Evolutionary conservation across 2,329 filamentous ascomycete species (phyloP).

Genomic region (Diaporthe sp.): DNA sequence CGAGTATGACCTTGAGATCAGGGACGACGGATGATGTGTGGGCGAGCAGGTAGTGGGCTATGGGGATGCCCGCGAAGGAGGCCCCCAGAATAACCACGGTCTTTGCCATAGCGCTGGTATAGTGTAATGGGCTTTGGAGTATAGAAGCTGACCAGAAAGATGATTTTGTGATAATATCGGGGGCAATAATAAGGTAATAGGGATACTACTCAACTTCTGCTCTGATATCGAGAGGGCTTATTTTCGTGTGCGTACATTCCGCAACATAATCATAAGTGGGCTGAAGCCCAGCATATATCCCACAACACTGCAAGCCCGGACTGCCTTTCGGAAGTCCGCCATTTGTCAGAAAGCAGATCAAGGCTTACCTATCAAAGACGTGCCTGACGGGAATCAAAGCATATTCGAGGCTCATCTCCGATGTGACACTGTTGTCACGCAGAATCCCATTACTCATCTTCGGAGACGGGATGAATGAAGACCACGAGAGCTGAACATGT

Average conservation of each 20-base stretch:
- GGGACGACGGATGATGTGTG: constrained; percentile 56
- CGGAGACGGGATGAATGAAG: constrained; percentile 20
- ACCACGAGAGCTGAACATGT: constrained; percentile 13
- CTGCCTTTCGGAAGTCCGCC: not conserved
- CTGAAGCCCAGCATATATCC: constrained; percentile 22
- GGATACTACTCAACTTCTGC: not conserved
- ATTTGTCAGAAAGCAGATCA: constrained; percentile 21
- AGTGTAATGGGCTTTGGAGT: too few relatives aligned
- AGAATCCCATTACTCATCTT: constrained; percentile 7
- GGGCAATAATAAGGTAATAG: not conserved
- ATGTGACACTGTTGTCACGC: not conserved
- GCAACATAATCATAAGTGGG: not conserved
- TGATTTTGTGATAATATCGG: not conserved
- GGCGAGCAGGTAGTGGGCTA: constrained; percentile 66
- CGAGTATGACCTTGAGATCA: constrained; percentile 60
- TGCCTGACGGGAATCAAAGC: constrained; percentile 9
- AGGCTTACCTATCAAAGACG: constrained; percentile 11
- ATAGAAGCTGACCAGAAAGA: not conserved
- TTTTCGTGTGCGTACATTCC: not conserved
- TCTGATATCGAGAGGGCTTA: not conserved
- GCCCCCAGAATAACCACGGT: constrained; percentile 66
- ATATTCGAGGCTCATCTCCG: constrained; percentile 1
- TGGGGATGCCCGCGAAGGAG: constrained; percentile 60
- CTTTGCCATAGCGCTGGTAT: constrained; percentile 42
- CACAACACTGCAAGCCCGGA: too few relatives aligned